These are phyloP conservation scores for Candida insectorum DNA, from an alignment of 805 yeast species.

Conservation along the genomic window DNA sequence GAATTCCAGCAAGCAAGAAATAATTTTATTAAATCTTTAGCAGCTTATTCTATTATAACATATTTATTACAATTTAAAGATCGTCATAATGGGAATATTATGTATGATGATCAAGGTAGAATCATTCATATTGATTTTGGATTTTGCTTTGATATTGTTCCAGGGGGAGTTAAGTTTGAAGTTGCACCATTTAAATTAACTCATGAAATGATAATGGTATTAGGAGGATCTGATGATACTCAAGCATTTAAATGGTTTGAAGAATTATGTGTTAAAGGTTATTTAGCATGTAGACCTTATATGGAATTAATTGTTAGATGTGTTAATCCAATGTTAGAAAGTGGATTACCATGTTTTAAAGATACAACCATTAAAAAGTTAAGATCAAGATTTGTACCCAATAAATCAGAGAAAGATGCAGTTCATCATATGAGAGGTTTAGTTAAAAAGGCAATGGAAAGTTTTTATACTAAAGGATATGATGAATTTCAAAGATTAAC, in stretches of 20 bases:
- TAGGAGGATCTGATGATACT: conserved; percentile 86
- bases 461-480: conserved; percentile 87
- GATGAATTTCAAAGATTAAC: conserved; percentile 97
- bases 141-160: conserved; percentile 96
- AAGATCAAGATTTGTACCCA: conserved; percentile 74
- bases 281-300: conserved; percentile 81
- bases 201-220: conserved; percentile 90
- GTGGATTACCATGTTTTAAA: conserved; percentile 96
- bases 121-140: conserved; percentile 97
- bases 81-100: conserved; percentile 96
- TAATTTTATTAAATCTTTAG: conserved; percentile 89
- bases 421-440: conserved; percentile 71
- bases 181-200: conserved; percentile 98
- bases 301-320: conserved; percentile 81
- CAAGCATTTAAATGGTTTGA: conserved; percentile 93
- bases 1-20: conserved; percentile 90
- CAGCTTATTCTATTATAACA: conserved; percentile 90
- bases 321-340: conserved; percentile 88
- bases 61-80: conserved; percentile 92
- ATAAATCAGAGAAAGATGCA: conserved; percentile 81
- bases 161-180: conserved; percentile 97
- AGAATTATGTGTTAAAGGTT: conserved; percentile 91
- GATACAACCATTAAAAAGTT: conserved; percentile 80
- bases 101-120: conserved; percentile 95
- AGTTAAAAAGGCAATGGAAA: conserved; percentile 78